Percentiles rank a stretch among this genome's conserved stretches.
These are phyloP conservation scores for Galerina sulciceps DNA, from an alignment of 768 basidiomycete genomes.

Conservation along the genomic window DNA sequence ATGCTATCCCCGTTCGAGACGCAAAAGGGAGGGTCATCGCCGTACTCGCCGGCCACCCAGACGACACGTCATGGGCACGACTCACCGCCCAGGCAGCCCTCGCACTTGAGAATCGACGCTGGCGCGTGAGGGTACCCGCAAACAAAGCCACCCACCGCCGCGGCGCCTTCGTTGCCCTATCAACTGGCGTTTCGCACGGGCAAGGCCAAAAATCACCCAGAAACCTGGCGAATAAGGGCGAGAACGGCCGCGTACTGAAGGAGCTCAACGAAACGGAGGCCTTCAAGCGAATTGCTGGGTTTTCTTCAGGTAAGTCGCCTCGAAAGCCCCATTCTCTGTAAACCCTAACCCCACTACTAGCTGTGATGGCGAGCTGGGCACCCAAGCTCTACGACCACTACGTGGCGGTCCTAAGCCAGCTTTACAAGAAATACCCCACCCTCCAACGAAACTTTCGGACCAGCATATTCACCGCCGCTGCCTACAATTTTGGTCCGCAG, in stretches of 20 bases:
- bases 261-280: background rate
- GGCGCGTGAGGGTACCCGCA: background rate
- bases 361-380: slow-evolving; percentile 3
- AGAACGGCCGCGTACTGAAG: background rate
- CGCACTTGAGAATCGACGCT: background rate
- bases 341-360: background rate
- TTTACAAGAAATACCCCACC: background rate
- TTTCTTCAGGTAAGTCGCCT: slow-evolving; percentile 1
- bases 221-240: background rate
- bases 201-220: slow-evolving; percentile 1
- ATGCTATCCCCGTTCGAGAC: background rate
- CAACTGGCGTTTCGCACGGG: slow-evolving; percentile 3
- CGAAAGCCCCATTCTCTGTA: too few species aligned
- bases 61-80: background rate
- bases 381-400: slow-evolving; percentile 4
- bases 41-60: slow-evolving; percentile 3
- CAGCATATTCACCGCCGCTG: background rate
- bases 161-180: background rate
- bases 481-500: slow-evolving; percentile 6
- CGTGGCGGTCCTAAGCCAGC: background rate
- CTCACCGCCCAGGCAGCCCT: background rate
- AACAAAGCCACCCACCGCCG: background rate
- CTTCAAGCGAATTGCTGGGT: slow-evolving; percentile 8
- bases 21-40: background rate
- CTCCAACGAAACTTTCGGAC: background rate